Evolutionary conservation across 129 eudicot species (phyloP).

Genomic region (Chrysanthemum makinoi): DNA sequence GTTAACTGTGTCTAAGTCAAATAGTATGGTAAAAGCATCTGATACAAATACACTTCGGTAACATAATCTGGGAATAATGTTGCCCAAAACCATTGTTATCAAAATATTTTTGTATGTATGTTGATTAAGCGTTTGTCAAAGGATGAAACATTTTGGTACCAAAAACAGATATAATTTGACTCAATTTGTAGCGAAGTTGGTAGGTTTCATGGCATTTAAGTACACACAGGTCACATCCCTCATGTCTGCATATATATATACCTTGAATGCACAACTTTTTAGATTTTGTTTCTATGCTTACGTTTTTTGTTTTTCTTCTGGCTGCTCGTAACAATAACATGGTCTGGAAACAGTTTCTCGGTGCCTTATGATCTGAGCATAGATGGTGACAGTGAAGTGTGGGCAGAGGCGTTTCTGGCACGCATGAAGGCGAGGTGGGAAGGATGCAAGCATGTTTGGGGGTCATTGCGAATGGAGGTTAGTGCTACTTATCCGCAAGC

Average conservation of each 20-base stretch:
- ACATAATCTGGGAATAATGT: not conserved
- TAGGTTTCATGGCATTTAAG: too few species aligned
- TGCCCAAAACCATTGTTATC: not conserved
- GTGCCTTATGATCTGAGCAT: conserved; percentile 88
- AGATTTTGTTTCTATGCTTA: too few species aligned
- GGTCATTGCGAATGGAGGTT: conserved; percentile 72
- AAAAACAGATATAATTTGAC: too few species aligned
- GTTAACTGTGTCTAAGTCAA: not conserved
- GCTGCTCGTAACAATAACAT: conserved; percentile 2
- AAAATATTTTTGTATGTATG: not conserved
- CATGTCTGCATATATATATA: too few species aligned
- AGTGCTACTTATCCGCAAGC: conserved; percentile 79
- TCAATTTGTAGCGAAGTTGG: too few species aligned
- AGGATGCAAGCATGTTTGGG: conserved; percentile 70
- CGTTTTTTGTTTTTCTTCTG: not conserved
- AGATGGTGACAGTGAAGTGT: conserved; percentile 61
- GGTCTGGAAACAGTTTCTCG: conserved; percentile 57
- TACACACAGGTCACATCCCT: too few species aligned
- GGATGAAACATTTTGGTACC: too few species aligned
- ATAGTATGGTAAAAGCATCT: not conserved
- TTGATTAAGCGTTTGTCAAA: too few species aligned
- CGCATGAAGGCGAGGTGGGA: conserved; percentile 48
- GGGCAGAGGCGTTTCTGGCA: conserved; percentile 66
- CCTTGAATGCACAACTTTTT: too few species aligned
- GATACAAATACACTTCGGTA: not conserved